These are phyloP conservation scores for Prunus persica DNA, from an alignment of 306 rosid genomes.

Conservation along the genomic window DNA sequence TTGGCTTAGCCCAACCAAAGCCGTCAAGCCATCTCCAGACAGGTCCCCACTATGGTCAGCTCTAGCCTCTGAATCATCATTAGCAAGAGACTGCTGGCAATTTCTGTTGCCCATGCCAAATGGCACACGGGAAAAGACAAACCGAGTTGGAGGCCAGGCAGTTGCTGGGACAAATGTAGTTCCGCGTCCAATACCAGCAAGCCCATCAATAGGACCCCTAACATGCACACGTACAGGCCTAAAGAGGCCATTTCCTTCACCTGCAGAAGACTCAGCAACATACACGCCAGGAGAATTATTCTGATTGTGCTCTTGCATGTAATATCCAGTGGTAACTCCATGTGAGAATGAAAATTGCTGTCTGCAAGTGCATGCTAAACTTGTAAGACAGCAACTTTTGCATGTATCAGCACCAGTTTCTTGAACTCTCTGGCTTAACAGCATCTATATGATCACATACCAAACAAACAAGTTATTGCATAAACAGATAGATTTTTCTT, in stretches of 20 bases:
- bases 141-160: conserved; percentile 86
- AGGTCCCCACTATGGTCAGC: conserved; percentile 73
- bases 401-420: conserved; percentile 92
- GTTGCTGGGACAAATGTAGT: conserved; percentile 81
- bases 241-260: conserved; percentile 66
- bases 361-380: conserved; percentile 73
- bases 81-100: conserved; percentile 73
- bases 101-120: conserved; percentile 85
- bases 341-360: conserved; percentile 74
- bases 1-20: conserved; percentile 89
- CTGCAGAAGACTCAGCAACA: conserved; percentile 77
- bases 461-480: conserved; percentile 10
- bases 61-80: conserved; percentile 88
- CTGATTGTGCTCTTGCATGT: conserved; percentile 76
- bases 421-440: conserved; percentile 96
- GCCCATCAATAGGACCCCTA: conserved; percentile 92
- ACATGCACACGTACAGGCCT: conserved; percentile 89
- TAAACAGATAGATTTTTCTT: not conserved
- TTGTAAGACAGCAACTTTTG: conserved; percentile 79
- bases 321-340: conserved; percentile 62
- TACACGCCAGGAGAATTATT: conserved; percentile 62
- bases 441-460: conserved; percentile 56
- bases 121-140: conserved; percentile 95
- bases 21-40: conserved; percentile 95
- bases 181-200: conserved; percentile 97